phyloP scores from a whole-genome alignment of 768 basidiomycete species.

The Lactarius akahatsu region DNA sequence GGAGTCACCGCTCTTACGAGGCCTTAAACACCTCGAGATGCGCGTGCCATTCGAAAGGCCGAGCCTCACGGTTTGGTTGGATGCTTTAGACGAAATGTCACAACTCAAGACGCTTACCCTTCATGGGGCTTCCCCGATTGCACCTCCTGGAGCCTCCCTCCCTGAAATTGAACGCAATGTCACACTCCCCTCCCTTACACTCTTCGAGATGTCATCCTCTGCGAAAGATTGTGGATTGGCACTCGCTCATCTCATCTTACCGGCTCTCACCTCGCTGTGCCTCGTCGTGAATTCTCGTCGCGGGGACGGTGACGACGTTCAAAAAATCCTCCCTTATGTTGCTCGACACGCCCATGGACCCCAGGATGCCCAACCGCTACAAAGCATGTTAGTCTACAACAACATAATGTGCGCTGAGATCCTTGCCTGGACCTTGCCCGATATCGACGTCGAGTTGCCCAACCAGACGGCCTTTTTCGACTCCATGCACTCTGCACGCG shows the following conservation, averaged over 20 bases:
- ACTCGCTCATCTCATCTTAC: neutral
- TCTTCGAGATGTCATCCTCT: neutral
- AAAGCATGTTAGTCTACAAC: neutral
- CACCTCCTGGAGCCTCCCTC: neutral
- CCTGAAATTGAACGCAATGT: neutral
- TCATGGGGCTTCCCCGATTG: neutral
- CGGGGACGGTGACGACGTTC: neutral
- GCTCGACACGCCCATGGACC: neutral
- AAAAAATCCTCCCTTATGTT: neutral
- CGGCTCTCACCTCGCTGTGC: neutral
- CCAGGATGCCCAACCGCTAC: neutral
- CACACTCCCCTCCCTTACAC: neutral
- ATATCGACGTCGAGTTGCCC: neutral
- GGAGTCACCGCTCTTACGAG: constrained; percentile 8
- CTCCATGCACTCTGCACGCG: neutral
- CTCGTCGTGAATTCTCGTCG: neutral
- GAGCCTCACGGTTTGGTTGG: neutral
- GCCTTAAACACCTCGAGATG: constrained; percentile 3
- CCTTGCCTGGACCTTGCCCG: constrained; percentile 3
- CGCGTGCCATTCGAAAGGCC: neutral
- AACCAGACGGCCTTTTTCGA: neutral
- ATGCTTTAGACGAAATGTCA: constrained; percentile 3
- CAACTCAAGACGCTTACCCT: constrained; percentile 5
- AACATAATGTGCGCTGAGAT: neutral
- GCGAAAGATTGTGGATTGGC: neutral